phyloP scores from a whole-genome alignment of 768 basidiomycete species.

The Agrocybe chaxingu region DNA sequence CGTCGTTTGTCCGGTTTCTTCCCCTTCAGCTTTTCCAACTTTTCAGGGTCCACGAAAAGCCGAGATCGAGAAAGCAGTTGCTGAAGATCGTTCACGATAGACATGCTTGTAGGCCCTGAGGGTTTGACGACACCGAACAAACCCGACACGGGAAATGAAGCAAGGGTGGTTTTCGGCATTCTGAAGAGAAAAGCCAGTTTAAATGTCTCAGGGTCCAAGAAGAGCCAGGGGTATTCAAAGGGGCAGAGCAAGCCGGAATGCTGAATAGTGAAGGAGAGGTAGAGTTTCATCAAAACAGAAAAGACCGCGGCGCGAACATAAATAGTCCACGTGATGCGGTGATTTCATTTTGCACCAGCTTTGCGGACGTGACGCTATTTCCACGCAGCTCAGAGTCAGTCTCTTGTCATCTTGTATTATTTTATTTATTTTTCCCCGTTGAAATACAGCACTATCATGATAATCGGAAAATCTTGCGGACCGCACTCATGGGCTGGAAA shows the following conservation, averaged over 20 bases:
- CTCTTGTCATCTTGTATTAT: no score
- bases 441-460: no score
- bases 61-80: constrained; percentile 71
- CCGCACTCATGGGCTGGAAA: no score
- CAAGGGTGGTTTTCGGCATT: constrained; percentile 66
- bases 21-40: constrained; percentile 48
- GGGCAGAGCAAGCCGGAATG: not conserved
- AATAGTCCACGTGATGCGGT: no score
- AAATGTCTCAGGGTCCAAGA: not conserved
- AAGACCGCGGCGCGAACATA: no score
- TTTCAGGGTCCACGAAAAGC: constrained; percentile 70
- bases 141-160: constrained; percentile 65
- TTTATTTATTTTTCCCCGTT: no score
- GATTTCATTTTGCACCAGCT: no score
- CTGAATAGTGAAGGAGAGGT: no score
- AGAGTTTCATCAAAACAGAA: no score
- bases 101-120: constrained; percentile 91
- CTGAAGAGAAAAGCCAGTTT: not conserved
- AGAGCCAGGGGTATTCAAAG: not conserved
- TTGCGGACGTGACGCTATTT: no score
- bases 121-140: constrained; percentile 91
- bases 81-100: constrained; percentile 82
- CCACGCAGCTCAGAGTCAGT: no score
- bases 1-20: constrained; percentile 39
- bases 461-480: no score